Conservation (phyloP, 2,329 filamentous ascomycete species). For the Xylariaceae sp. region DNA sequence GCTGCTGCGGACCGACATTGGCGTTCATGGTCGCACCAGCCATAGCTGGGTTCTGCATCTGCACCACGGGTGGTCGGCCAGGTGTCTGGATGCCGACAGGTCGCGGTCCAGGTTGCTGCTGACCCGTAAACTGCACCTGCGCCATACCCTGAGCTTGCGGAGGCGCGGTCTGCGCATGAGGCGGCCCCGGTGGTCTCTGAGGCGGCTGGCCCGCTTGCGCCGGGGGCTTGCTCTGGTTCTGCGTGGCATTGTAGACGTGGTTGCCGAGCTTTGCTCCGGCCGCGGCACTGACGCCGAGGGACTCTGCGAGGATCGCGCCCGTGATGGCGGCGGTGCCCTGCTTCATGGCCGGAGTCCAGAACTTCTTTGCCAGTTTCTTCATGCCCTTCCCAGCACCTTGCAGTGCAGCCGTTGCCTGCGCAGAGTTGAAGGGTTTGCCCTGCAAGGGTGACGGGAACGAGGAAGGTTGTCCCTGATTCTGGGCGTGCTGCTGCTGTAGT, state of each 20-base stretch:
- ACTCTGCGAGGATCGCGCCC: slow-evolving; percentile 19
- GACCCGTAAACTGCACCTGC: background rate
- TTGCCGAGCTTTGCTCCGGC: slow-evolving; percentile 13
- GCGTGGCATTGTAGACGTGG: slow-evolving; percentile 10
- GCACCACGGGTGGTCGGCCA: slow-evolving; percentile 20
- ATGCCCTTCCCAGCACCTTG: slow-evolving; percentile 22
- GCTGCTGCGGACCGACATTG: too few relatives aligned
- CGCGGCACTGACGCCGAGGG: slow-evolving; percentile 11
- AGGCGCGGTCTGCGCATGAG: slow-evolving; percentile 14
- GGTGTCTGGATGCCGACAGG: slow-evolving; percentile 16
- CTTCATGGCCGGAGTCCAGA: slow-evolving; percentile 20
- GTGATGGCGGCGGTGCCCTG: slow-evolving; percentile 20
- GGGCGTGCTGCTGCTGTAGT: slow-evolving; percentile 3
- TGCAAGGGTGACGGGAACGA: slow-evolving; percentile 2
- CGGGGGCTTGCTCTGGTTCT: slow-evolving; percentile 1
- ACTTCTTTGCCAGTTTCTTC: slow-evolving; percentile 29
- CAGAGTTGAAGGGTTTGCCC: slow-evolving; percentile 16
- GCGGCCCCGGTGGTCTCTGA: slow-evolving; percentile 5
- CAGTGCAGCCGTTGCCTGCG: slow-evolving; percentile 16
- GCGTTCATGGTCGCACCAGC: too few relatives aligned
- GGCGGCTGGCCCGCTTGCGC: slow-evolving; percentile 6
- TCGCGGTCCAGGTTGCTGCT: slow-evolving; percentile 12
- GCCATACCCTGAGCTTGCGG: slow-evolving; percentile 10
- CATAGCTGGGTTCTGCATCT: slow-evolving; percentile 10
- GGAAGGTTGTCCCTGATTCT: slow-evolving; percentile 8